Evolutionary conservation across 2,329 filamentous ascomycete species (phyloP), one percentile per base, ranked within the genome.

Genomic region (Penicillium sp.): DNA sequence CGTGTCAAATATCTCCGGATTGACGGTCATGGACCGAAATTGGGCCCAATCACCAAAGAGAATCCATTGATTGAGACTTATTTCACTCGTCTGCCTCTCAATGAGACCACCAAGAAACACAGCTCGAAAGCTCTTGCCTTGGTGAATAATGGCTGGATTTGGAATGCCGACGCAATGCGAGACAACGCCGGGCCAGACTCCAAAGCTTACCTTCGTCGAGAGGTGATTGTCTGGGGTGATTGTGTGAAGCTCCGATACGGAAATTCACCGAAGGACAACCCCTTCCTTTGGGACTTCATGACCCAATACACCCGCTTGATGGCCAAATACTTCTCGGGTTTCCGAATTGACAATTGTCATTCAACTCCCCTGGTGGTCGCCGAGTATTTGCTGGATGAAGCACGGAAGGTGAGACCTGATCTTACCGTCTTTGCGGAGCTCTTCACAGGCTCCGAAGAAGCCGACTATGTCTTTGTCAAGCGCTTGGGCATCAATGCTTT

Each of bases 111-210:
- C 0, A 74, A 79, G 44, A 81, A 85, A 55, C 83, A 93, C 56
- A 80, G 80, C 40, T 74, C 80, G 1, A 82, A 82, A 40, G 82
- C 88, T 29, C 73, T 94, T 30, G 85, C 86, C 2, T 69, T 98
- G 35, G 89, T 82, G 27, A 96, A 96, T 66, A 98, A 98, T 58
- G 92, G 92, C 29, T 98, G 92, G 92, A 89, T 98, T 6, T 98
- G 92, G 92, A 90, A 86, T 41, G 90, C 90, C 4, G 93, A 96
- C 66, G 90, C 92, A 1, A 76, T 96, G 65, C 76, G 86, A 29
- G 92, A 98, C 67, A 92, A 96, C 56, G 92, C 92, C 18, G 93
- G 93, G 0, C 84, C 88, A 0, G 73, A 85, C 31, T 95, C 90
- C 6, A 81, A 82, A 39, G 88, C 90, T n/a, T 98, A 98, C 57